Percentiles rank a stretch among this genome's conserved stretches.
These are phyloP conservation scores for Climacium dendroides DNA, from an alignment of 225 moss, liverwort and hornwort species.

Conservation along the genomic window DNA sequence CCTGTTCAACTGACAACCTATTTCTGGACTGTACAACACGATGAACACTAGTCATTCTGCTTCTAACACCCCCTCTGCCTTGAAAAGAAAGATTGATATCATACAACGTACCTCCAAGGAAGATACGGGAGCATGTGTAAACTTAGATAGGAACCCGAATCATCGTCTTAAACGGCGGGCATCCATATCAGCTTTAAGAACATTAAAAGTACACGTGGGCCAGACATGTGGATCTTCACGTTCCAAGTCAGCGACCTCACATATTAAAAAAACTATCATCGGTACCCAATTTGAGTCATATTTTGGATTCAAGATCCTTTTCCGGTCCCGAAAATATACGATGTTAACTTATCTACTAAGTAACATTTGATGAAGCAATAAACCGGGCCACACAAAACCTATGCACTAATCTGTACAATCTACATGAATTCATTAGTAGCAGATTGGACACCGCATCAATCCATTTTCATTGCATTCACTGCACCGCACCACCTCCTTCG, in stretches of 20 bases:
- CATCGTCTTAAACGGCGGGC: not conserved
- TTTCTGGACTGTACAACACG: not conserved
- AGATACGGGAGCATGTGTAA: not conserved
- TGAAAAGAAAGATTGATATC: not conserved
- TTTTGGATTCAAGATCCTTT: not conserved
- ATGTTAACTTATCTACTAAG: not conserved
- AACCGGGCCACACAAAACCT: conserved; percentile 10
- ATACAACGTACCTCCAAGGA: not conserved
- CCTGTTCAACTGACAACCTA: not conserved
- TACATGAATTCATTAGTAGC: conserved; percentile 12
- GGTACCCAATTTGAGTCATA: not conserved
- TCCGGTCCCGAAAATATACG: not conserved
- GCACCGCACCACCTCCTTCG: conserved; percentile 34
- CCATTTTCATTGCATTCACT: conserved; percentile 54
- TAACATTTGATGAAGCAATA: not conserved
- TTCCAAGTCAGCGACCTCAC: conserved; percentile 1
- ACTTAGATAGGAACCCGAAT: not conserved
- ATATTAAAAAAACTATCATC: not conserved
- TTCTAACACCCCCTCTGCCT: not conserved
- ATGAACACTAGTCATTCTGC: not conserved
- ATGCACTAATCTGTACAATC: conserved; percentile 2
- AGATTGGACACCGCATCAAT: conserved; percentile 53
- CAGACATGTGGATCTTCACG: not conserved
- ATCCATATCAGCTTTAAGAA: not conserved
- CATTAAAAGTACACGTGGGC: conserved; percentile 13